Base-by-base conservation (phyloP, 768 basidiomycete genomes). In the Clitopilus hobsonii region DNA sequence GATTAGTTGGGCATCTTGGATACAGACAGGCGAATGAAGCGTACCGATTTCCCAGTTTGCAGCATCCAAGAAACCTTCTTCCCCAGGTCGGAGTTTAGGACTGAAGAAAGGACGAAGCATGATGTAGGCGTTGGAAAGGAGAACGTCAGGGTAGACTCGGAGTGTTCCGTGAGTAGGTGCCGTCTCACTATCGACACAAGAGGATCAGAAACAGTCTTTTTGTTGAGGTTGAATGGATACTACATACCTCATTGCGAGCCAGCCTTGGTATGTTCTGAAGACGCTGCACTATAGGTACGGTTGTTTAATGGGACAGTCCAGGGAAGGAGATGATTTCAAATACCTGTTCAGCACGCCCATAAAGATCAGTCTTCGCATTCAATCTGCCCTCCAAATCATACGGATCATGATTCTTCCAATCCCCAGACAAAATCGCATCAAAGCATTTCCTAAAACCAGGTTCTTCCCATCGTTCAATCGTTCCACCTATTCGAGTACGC, bases 31-130 rank as follows among this genome's bases (percentile, higher is more conserved):
- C n/a, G n/a, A n/a, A n/a, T n/a, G 41, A 18, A 36, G n/a, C 65
- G 6, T 58, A 76, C 82, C 82, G 26, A 79, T 77, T 53, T 74
- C 70, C 84, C 83, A 84, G 63, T 76, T 82, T 54, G 79, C 71
- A n/a, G 74, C 62, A 48, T 80, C 69, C 20, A 75, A 64, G n/a
- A 78, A 73, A 5, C 76, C 76, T 4, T 69, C 65, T 10, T 76
- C 75, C 38, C 69, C 67, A 2, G 63, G 58, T 0, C 72, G 61
- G 20, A 78, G 75, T 2, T 71, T 67, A 0, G 80, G 80, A 8
- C 73, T 74, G 75, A 91, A 89, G 79, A 92, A 91, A 0, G 89
- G 89, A 16, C 89, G 78, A 5, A 92, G 74, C 28, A 91, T 84
- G 56, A 79, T 75, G 65, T 91, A 91, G 0, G 87, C 81, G 54